phyloP scores from a whole-genome alignment of 2,329 filamentous ascomycete species.

The Akanthomyces lecanii region DNA sequence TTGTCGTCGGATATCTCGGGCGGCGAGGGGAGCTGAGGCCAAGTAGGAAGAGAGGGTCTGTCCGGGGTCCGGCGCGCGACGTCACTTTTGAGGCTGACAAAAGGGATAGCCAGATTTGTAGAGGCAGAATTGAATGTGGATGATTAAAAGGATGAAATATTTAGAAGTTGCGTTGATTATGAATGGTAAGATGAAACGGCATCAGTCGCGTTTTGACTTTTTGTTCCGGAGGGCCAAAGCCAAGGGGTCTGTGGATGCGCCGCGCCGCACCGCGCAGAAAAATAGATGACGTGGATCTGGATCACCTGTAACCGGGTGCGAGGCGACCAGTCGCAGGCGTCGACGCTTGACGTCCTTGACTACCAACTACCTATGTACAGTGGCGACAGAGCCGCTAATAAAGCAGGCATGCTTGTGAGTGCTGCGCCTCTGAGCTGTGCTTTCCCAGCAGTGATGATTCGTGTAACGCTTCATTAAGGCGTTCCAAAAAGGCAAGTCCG shows the following conservation, averaged over 20 bases:
- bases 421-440: too few species aligned
- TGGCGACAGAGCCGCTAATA: too few species aligned
- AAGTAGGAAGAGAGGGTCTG: background rate
- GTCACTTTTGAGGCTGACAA: too few species aligned
- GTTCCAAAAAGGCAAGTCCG: too few species aligned
- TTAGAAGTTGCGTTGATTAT: too few species aligned
- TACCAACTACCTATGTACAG: too few species aligned
- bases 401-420: too few species aligned
- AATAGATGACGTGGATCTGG: constrained; percentile 2
- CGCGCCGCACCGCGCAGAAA: background rate
- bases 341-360: too few species aligned
- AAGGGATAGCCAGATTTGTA: too few species aligned
- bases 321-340: background rate
- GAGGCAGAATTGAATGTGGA: background rate
- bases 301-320: background rate
- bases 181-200: background rate
- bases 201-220: background rate
- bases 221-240: background rate
- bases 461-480: too few species aligned
- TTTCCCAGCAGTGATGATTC: too few species aligned
- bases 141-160: background rate
- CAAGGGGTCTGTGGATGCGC: too few species aligned
- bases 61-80: background rate
- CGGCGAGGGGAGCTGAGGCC: background rate
- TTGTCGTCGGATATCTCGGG: constrained; percentile 1